Evolutionary conservation across 495 filamentous ascomycete species (phyloP).

Genomic region (Penicillium soppii): DNA sequence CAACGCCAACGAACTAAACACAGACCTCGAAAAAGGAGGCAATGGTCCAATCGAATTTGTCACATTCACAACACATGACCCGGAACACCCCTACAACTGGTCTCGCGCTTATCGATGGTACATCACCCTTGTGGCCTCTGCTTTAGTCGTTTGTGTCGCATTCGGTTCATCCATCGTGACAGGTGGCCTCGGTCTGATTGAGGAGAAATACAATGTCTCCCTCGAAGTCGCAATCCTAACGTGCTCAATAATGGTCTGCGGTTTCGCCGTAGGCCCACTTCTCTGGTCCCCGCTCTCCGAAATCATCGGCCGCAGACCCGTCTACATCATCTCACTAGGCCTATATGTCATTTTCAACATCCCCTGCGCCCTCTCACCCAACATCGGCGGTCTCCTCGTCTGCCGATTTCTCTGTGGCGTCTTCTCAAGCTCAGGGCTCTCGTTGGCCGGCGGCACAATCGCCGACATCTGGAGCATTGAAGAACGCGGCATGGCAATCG

Average conservation of each 20-base stretch:
- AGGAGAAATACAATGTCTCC: constrained; percentile 59
- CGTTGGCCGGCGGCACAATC: constrained; percentile 60
- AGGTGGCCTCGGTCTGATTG: constrained; percentile 58
- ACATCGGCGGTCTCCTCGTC: constrained; percentile 54
- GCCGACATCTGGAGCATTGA: constrained; percentile 61
- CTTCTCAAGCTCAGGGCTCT: constrained; percentile 60
- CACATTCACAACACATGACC: constrained; percentile 42
- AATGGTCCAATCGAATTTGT: constrained; percentile 24
- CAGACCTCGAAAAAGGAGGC: constrained; percentile 23
- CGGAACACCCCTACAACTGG: constrained; percentile 56
- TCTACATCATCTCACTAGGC: constrained; percentile 52
- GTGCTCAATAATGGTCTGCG: constrained; percentile 39
- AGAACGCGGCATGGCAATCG: constrained; percentile 60
- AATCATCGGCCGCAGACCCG: constrained; percentile 64
- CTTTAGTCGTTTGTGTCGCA: constrained; percentile 55
- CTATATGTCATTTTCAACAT: constrained; percentile 59
- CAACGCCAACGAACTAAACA: not conserved
- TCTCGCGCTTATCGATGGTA: constrained; percentile 54
- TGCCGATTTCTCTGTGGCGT: constrained; percentile 58
- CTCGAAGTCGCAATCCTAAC: constrained; percentile 62
- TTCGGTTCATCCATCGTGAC: constrained; percentile 61
- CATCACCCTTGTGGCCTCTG: constrained; percentile 51
- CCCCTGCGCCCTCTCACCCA: constrained; percentile 55
- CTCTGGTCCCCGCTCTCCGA: constrained; percentile 71
- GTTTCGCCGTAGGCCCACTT: constrained; percentile 51